These are phyloP conservation scores for Lactarius vividus DNA, from an alignment of 768 basidiomycete species.

Conservation along the genomic window DNA sequence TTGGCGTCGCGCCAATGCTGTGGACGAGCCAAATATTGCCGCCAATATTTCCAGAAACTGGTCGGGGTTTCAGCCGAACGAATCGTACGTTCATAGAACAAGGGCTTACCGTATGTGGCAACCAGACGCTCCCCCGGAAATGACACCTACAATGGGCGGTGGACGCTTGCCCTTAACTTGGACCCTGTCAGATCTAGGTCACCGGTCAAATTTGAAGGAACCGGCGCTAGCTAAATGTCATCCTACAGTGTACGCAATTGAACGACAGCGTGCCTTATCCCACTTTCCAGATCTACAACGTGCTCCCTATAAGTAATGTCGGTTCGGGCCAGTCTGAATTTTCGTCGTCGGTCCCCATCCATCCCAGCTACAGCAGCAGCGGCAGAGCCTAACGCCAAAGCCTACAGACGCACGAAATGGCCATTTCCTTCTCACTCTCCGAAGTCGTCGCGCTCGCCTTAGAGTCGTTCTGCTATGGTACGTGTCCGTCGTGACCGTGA, in stretches of 20 bases:
- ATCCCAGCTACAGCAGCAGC: constrained; percentile 8
- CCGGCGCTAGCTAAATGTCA: neutral
- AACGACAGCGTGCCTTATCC: constrained; percentile 13
- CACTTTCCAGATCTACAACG: neutral
- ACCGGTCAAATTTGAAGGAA: constrained; percentile 4
- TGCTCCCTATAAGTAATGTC: neutral
- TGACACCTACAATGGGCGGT: constrained; percentile 8
- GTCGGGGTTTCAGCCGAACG: neutral
- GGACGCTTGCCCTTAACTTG: constrained; percentile 2
- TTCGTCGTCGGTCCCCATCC: neutral
- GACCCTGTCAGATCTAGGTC: constrained; percentile 11
- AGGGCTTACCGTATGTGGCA: constrained; percentile 13
- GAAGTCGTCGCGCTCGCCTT: constrained; percentile 24
- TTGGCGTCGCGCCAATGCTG: neutral
- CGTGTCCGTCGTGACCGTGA: too few relatives aligned
- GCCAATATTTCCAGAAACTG: neutral
- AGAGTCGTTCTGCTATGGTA: constrained; percentile 24
- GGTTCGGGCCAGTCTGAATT: neutral
- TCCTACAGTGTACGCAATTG: neutral
- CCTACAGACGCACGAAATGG: constrained; percentile 8
- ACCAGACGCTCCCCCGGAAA: constrained; percentile 12
- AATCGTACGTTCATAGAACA: constrained; percentile 9
- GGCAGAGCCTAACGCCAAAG: neutral
- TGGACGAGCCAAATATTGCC: neutral
- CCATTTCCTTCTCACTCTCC: constrained; percentile 23